Evolutionary conservation across 139 green algal genomes (phyloP).

Genomic region (Coccomyxa sp.): DNA sequence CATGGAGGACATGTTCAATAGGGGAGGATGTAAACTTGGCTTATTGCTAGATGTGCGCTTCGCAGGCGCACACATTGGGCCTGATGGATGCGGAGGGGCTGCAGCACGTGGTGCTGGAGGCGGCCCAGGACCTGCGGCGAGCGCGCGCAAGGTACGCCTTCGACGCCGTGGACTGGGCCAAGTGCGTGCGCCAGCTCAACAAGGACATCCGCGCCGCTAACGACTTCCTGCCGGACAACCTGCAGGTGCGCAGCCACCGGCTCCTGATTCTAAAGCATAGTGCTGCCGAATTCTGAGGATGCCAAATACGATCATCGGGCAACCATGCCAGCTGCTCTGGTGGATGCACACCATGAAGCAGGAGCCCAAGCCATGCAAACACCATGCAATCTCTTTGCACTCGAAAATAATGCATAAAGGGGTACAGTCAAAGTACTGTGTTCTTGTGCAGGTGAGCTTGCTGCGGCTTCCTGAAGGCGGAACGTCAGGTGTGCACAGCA

Average conservation of each 20-base stretch:
- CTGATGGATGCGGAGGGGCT: slow-evolving; percentile 34
- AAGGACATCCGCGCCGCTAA: slow-evolving; percentile 36
- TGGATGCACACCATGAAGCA: background rate
- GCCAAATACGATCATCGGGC: too few species aligned
- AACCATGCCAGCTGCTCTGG: background rate
- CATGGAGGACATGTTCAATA: too few species aligned
- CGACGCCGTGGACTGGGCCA: slow-evolving; percentile 17
- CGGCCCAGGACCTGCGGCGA: slow-evolving; percentile 22
- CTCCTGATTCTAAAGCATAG: background rate
- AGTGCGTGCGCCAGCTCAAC: slow-evolving; percentile 31
- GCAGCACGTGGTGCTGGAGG: slow-evolving; percentile 23
- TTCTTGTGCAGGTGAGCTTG: background rate
- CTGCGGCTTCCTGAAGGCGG: background rate
- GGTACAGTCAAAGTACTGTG: background rate
- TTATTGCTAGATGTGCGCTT: too few species aligned
- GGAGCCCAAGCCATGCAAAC: background rate
- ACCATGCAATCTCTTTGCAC: background rate
- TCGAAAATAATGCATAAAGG: background rate
- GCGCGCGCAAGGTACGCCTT: slow-evolving; percentile 11
- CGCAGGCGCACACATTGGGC: slow-evolving; percentile 29
- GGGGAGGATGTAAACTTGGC: too few species aligned
- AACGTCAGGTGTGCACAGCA: background rate
- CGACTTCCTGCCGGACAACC: slow-evolving; percentile 26
- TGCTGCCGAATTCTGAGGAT: background rate
- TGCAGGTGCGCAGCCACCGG: slow-evolving; percentile 10